A percentile compares a stretch with the other conserved stretches of the same genome.
These are phyloP conservation scores for Pseudogymnoascus sp. DNA, from an alignment of 2,329 filamentous ascomycete species.

Conservation along the genomic window DNA sequence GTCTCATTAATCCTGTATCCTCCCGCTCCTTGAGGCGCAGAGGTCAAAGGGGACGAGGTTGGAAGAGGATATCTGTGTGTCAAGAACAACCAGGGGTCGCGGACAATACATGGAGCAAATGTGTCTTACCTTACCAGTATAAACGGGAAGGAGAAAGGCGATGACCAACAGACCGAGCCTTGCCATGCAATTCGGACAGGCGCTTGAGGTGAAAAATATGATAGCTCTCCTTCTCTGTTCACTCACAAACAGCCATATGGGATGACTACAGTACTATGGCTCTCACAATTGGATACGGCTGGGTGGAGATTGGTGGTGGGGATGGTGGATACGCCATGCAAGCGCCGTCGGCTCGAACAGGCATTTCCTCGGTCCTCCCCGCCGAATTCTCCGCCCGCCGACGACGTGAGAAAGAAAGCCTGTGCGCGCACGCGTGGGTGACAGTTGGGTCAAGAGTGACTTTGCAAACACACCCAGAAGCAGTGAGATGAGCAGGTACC, in stretches of 20 bases:
- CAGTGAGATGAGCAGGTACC: background rate
- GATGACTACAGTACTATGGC: background rate
- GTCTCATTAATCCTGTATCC: slow-evolving; percentile 1
- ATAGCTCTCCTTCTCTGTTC: slow-evolving; percentile 1
- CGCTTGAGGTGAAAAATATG: background rate
- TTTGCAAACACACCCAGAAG: background rate
- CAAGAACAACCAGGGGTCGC: slow-evolving; percentile 3
- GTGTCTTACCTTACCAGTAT: background rate
- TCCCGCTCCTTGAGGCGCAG: background rate
- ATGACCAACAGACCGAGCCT: background rate
- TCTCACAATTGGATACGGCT: background rate
- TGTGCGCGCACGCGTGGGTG: background rate
- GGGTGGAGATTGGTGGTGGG: background rate
- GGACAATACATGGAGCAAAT: background rate
- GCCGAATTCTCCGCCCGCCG: background rate
- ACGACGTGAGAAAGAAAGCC: background rate
- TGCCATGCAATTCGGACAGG: background rate
- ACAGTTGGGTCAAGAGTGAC: background rate
- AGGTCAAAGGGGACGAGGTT: background rate
- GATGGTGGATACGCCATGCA: background rate
- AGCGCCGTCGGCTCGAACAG: background rate
- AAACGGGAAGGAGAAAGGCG: background rate
- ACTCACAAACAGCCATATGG: background rate
- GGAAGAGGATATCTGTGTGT: background rate
- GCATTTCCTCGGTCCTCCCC: slow-evolving; percentile 3